Percentiles rank a stretch among this genome's conserved stretches.
phyloP scores from a whole-genome alignment of 1,284 basidiomycete genomes.

The Apiotrichum domesticum region DNA sequence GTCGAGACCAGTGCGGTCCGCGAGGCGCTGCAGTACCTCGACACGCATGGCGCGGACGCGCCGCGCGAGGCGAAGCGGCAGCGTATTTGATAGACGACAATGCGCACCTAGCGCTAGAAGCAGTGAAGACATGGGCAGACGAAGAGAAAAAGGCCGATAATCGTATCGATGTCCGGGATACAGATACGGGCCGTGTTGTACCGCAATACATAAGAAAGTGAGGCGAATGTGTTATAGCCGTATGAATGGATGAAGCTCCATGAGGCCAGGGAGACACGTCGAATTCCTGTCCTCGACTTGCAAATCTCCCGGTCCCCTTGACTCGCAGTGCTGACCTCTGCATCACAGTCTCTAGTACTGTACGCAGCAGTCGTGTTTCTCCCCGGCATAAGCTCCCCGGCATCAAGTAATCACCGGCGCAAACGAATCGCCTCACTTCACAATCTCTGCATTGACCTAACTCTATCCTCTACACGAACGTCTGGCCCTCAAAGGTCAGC shows the following conservation, averaged over 20 bases:
- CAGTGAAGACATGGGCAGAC: not conserved
- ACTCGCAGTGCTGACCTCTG: no score
- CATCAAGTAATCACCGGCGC: no score
- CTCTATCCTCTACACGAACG: not conserved
- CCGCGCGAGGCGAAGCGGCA: constrained; percentile 2
- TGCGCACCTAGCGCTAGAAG: not conserved
- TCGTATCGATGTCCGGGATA: not conserved
- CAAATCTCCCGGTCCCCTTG: no score
- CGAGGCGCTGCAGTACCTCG: constrained; percentile 69
- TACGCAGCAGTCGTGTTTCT: no score
- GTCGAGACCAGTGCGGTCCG: constrained; percentile 70
- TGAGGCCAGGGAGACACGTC: no score
- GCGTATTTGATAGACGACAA: not conserved
- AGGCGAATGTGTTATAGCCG: no score
- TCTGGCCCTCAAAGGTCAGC: constrained; percentile 9
- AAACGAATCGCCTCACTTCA: no score
- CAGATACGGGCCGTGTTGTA: not conserved
- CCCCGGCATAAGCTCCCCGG: no score
- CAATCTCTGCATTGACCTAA: no score
- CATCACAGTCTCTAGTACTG: no score
- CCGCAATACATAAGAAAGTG: not conserved
- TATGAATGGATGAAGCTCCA: no score
- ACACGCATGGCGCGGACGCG: constrained; percentile 37
- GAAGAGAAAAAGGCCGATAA: not conserved
- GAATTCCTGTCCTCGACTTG: no score